Evolutionary conservation across 768 basidiomycete species (phyloP), one percentile per base, ranked within the genome.

Genomic region (Sporobolomyces roseus): DNA sequence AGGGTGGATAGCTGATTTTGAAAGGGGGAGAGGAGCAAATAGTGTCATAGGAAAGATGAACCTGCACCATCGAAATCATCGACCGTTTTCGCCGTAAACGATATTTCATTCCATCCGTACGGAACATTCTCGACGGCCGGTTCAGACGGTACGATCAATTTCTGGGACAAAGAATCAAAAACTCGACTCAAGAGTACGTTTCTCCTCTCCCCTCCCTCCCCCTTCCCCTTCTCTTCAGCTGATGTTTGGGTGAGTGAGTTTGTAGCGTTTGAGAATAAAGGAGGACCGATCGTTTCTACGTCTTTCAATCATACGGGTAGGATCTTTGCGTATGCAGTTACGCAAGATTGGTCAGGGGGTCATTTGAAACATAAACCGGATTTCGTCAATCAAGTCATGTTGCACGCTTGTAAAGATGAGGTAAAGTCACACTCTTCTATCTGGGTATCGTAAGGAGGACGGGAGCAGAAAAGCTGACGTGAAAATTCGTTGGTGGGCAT

Each of bases 131-230:
- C 87, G 33, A 92, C 89, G 27, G 88, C 85, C 65, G 89, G 88
- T 81, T 75, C 58, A 49, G 91, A 93, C 72, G 91, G 91, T 25
- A 88, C 88, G 4, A 87, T 93, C 77, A 88, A 91, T 83, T 90
- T 89, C 79, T 94, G 92, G 92, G 92, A 96, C 79, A 93, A 92
- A 80, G 89, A 93, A 74, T 87, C 89, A 12, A 87, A 92, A 65
- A 91, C 89, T 10, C 87, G 93, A 46, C 84, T 97, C 80, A 96
- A 93, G 81, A 86, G 67, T 69, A 38, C n/a, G 67, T 63, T 91
- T 93, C 73, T 54, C 83, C 79, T 66, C 65, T 33, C 9, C 30
- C 29, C 29, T 8, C 35, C 41, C 62, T 52, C 23, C 12, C 51
- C 4, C 27, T 50, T 50, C 49, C 27, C 49, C 49, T 50, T 10